Base-by-base conservation (phyloP, 176 grass and related monocot species). In the Musa acuminata region DNA sequence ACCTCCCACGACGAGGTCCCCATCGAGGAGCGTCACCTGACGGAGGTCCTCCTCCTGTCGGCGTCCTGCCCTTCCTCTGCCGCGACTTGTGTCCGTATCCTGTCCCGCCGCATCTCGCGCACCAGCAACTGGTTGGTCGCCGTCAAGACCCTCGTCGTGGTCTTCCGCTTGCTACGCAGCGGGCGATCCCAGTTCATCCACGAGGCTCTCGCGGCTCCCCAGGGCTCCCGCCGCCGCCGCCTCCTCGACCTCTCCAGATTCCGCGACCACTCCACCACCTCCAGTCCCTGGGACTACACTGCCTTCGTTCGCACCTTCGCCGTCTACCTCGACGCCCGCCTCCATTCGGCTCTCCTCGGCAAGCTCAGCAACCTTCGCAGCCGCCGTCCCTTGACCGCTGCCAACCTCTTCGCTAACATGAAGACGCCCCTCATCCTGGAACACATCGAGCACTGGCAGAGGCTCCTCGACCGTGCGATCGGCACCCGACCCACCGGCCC, bases 191-290 rank as follows among this genome's bases (percentile, higher is more conserved):
- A 69, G 62, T 82, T 82, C 51, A 75, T 53, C 52, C 55, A 65
- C 51, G 75, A 86, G 73, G 75, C 69, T 13, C 75, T 79, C 75
- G n/a, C 52, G 13, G 12, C 49, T 9, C 27, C 60, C 35, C 25
- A 52, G 0, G 64, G 73, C 52, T 50, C 72, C 13, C 74, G 62
- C 69, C 74, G 62, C 69, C 74, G 62, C 69, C 69, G 62, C 62
- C 62, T 86, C 49, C 52, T 86, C 70, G 84, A 86, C 49, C 52
- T 86, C 76, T 82, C 84, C 14, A 54, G n/a, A 62, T 86, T 86
- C 75, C 81, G 77, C 60, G 69, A 80, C 55, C 50, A 48, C 68
- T 66, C 51, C 9, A 69, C 83, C 26, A 51, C 63, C 50, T 49
- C 43, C 0, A 77, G 55, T 49, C 72, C 78, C 8, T 86, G 80